Evolutionary conservation across 768 basidiomycete genomes (phyloP), one percentile per base, ranked within the genome.

Genomic region (Suillus clintonianus): DNA sequence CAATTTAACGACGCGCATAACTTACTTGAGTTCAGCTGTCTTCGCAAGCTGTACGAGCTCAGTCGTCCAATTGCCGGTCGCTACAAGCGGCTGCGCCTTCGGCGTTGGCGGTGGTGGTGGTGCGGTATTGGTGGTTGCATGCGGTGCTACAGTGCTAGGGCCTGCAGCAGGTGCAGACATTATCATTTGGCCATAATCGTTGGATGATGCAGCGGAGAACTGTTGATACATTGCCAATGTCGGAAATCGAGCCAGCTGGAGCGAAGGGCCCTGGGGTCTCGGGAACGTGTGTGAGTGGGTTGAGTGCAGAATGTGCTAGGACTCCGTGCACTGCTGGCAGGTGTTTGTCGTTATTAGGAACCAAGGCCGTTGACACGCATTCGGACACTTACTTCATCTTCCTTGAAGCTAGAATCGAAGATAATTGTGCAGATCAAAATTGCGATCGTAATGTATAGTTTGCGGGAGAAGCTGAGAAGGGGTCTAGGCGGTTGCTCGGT

Each of bases 11-110:
- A 57, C 32, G 43, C 32, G 37, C 55, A 4, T 27, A 7, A 84
- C 90, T 69, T 74, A 94, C 92, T 94, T 94, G 70, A 94, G 83
- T 73, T 94, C 92, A 10, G 92, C 92, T 1, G 90, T 92, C 79
- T 91, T 94, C 7, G 92, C 92, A 13, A 94, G 83, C 59, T 94
- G 90, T 37, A 94, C 89, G 48, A 94, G 83, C 75, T 92, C 90
- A 69, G 89, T 90, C 32, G 91, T 92, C 92, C 92, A 94, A 74
- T 94, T 91, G 10, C 91, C 92, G 22, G 86, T 88, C 5, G 92
- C 91, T 56, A 94, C 82, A 58, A 92, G 76, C n/a, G 89, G 86
- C 6, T 71, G 69, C n/a, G 77, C 65, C 47, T 72, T 75, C 37
- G 65, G 74, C 24, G 72, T 74, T 27, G 27, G 27, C 3, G 51